phyloP scores from a whole-genome alignment of 73 alveolate genomes.

The Tetrahymena elliotti region DNA sequence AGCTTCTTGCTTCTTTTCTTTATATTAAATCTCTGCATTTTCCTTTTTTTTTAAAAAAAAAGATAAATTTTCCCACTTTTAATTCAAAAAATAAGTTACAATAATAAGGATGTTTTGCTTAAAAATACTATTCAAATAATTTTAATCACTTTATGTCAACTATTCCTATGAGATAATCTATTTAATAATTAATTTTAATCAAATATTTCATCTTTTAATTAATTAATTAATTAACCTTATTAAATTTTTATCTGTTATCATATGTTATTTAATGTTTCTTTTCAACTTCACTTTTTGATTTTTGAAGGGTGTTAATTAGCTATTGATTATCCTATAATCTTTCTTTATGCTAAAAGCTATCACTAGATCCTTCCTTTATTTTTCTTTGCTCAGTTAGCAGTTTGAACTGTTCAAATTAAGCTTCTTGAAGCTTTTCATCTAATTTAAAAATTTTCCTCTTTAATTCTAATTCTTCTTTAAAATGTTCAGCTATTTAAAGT shows the following conservation, averaged over 20 bases:
- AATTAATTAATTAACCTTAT: background rate
- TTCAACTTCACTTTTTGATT: background rate
- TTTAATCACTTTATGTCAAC: background rate
- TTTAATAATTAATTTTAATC: background rate
- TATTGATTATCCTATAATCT: background rate
- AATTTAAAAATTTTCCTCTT: background rate
- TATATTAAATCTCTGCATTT: background rate
- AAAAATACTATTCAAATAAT: background rate
- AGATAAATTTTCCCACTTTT: background rate
- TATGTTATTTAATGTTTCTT: background rate
- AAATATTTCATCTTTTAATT: background rate
- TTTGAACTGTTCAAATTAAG: background rate
- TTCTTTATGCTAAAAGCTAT: background rate
- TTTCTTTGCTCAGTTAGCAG: background rate
- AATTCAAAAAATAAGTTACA: background rate
- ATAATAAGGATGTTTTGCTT: background rate
- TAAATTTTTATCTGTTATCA: background rate
- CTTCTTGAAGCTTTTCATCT: background rate
- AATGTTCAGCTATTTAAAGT: background rate
- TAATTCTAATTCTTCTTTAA: background rate
- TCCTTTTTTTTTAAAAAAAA: background rate
- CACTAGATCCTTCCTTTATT: background rate
- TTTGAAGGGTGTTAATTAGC: background rate
- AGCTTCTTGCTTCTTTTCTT: background rate
- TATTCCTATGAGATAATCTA: background rate